Conservation (phyloP, 2,329 filamentous ascomycete species). For the Rhynchosporium agropyri region DNA sequence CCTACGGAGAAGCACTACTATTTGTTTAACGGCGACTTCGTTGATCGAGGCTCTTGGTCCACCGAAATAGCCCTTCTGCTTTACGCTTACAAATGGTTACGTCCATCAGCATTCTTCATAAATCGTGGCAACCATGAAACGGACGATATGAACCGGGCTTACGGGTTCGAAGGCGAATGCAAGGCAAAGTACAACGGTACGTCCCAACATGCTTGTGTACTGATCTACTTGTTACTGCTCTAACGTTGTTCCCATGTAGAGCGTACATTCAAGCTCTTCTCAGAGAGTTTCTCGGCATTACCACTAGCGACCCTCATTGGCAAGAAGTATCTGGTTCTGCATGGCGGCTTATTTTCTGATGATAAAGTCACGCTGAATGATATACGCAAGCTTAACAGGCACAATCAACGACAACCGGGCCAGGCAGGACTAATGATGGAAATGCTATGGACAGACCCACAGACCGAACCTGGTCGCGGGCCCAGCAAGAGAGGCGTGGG, state of each 20-base stretch:
- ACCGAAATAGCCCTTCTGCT: slow-evolving; percentile 93
- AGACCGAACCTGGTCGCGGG: slow-evolving; percentile 79
- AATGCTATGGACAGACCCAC: slow-evolving; percentile 99
- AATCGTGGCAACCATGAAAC: slow-evolving; percentile 99
- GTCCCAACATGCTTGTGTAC: slow-evolving; percentile 44
- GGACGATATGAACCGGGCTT: slow-evolving; percentile 98
- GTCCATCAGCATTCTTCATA: slow-evolving; percentile 85
- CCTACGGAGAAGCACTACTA: slow-evolving; percentile 88
- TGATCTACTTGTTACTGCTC: background rate
- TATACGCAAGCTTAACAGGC: slow-evolving; percentile 88
- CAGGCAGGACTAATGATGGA: slow-evolving; percentile 99
- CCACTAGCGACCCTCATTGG: slow-evolving; percentile 91
- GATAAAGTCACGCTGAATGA: slow-evolving; percentile 91
- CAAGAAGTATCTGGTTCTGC: slow-evolving; percentile 86
- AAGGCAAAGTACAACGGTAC: slow-evolving; percentile 93
- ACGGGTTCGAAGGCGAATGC: slow-evolving; percentile 98
- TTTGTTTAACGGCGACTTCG: slow-evolving; percentile 98
- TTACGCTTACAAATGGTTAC: slow-evolving; percentile 96
- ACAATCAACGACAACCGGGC: slow-evolving; percentile 88
- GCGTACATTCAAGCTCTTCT: slow-evolving; percentile 93
- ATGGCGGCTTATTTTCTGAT: slow-evolving; percentile 94
- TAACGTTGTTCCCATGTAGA: slow-evolving; percentile 29
- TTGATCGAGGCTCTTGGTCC: slow-evolving; percentile 96
- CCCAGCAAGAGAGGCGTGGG: slow-evolving; percentile 97
- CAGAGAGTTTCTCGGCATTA: slow-evolving; percentile 93